A percentile compares a stretch with the other conserved stretches of the same genome.
These are phyloP conservation scores for Cnidoscolus chayamansa DNA, from an alignment of 441 rosid species.

Conservation along the genomic window DNA sequence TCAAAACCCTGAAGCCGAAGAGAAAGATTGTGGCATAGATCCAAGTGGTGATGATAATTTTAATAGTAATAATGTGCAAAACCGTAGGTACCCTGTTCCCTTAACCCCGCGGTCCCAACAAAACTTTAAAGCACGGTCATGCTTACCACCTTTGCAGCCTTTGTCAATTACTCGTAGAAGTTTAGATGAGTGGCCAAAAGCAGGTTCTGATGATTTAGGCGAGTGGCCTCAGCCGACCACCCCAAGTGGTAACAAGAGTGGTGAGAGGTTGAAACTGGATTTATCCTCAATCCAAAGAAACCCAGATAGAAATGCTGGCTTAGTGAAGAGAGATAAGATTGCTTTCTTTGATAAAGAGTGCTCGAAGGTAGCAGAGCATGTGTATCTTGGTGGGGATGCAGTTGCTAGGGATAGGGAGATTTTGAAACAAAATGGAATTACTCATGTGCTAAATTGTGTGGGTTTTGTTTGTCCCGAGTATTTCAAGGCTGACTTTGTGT, in stretches of 20 bases:
- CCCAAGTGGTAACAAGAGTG: slow-evolving; percentile 70
- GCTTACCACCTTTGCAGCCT: slow-evolving; percentile 94
- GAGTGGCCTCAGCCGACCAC: slow-evolving; percentile 96
- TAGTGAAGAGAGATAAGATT: slow-evolving; percentile 81
- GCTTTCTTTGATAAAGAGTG: slow-evolving; percentile 94
- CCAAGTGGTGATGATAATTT: slow-evolving; percentile 41
- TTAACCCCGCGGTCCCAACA: slow-evolving; percentile 88
- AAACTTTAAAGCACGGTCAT: slow-evolving; percentile 72
- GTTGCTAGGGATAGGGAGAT: slow-evolving; percentile 84
- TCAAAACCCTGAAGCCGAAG: slow-evolving; percentile 54
- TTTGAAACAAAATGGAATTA: slow-evolving; percentile 72
- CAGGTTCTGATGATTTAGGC: slow-evolving; percentile 89
- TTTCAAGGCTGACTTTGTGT: slow-evolving; percentile 78
- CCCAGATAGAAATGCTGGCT: slow-evolving; percentile 63
- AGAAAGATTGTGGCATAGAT: slow-evolving; percentile 41
- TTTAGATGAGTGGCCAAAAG: slow-evolving; percentile 93
- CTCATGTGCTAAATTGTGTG: slow-evolving; percentile 88
- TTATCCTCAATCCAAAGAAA: slow-evolving; percentile 71
- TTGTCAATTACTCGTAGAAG: slow-evolving; percentile 85
- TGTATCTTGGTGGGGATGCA: slow-evolving; percentile 93
- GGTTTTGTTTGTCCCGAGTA: slow-evolving; percentile 98
- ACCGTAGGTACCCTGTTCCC: slow-evolving; percentile 60
- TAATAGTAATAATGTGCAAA: slow-evolving; percentile 34
- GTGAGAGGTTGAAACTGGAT: slow-evolving; percentile 92
- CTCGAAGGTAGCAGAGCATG: slow-evolving; percentile 89